These are phyloP conservation scores for Arthrinium phaeospermum DNA, from an alignment of 2,329 filamentous ascomycete genomes.

Conservation along the genomic window DNA sequence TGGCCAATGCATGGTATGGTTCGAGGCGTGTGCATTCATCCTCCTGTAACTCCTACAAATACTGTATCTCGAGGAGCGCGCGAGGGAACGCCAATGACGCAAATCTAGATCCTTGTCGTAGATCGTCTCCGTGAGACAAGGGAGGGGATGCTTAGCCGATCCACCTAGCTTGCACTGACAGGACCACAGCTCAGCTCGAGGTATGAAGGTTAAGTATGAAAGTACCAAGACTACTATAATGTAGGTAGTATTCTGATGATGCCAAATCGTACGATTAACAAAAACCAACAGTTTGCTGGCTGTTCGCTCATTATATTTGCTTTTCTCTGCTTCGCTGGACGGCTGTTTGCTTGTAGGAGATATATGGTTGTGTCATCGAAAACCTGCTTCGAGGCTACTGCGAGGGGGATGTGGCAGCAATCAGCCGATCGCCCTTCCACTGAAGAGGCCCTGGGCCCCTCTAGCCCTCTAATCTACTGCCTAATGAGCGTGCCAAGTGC, in stretches of 20 bases:
- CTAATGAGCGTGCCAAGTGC: not conserved
- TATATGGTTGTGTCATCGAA: slow-evolving; percentile 19
- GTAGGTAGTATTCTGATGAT: not conserved
- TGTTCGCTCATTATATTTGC: not conserved
- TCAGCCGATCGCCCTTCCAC: slow-evolving; percentile 8
- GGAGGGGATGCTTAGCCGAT: not conserved
- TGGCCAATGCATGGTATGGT: too few species aligned
- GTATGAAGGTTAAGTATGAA: not conserved
- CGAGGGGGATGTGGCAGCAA: not conserved
- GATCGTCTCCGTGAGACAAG: slow-evolving; percentile 18
- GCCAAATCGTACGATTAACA: not conserved
- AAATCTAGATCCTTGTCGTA: slow-evolving; percentile 23
- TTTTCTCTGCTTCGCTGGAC: not conserved
- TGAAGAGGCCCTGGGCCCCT: not conserved
- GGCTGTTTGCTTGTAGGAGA: not conserved
- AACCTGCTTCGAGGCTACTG: slow-evolving; percentile 20
- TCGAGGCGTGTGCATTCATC: too few species aligned
- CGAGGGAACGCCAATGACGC: slow-evolving; percentile 18
- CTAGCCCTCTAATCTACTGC: not conserved
- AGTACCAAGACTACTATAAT: too few species aligned
- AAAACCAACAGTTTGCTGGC: not conserved
- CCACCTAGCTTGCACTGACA: not conserved
- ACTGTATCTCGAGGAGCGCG: too few species aligned
- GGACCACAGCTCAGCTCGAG: not conserved
- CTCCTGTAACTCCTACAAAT: too few species aligned